Percentiles rank a stretch among this genome's conserved stretches.
Evolutionary conservation across 2,329 filamentous ascomycete species (phyloP).

Genomic region (Colletotrichum tropicicola): DNA sequence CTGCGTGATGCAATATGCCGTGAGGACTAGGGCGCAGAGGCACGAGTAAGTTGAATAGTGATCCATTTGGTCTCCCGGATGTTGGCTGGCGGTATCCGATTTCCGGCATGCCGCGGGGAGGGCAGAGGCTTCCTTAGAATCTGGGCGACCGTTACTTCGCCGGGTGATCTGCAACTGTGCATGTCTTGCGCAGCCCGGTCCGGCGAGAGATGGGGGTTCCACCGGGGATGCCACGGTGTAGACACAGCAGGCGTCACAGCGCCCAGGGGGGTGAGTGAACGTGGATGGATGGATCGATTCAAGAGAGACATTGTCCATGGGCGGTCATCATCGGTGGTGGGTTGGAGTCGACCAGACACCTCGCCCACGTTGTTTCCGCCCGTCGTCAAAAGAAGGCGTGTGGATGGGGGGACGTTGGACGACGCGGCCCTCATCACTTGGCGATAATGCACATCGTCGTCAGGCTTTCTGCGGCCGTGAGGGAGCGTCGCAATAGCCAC

Average conservation of each 20-base stretch:
- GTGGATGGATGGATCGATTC: neutral
- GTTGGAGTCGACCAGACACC: too few species aligned
- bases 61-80: too few species aligned
- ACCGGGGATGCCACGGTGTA: slow-evolving; percentile 9
- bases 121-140: neutral
- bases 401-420: neutral
- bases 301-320: too few species aligned
- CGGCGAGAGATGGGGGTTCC: neutral
- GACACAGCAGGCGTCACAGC: neutral
- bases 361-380: too few species aligned
- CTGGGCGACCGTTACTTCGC: neutral
- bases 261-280: neutral
- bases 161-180: slow-evolving; percentile 17
- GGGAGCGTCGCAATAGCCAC: neutral
- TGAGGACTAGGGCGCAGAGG: too few species aligned
- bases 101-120: too few species aligned
- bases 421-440: neutral
- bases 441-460: neutral
- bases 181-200: neutral
- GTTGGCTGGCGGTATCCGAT: too few species aligned
- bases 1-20: too few species aligned
- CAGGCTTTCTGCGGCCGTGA: neutral
- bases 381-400: neutral
- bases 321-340: too few species aligned
- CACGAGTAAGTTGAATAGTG: too few species aligned